Evolutionary conservation across 495 filamentous ascomycete genomes (phyloP), one percentile per base, ranked within the genome.

Genomic region (Trichoderma reesei): DNA sequence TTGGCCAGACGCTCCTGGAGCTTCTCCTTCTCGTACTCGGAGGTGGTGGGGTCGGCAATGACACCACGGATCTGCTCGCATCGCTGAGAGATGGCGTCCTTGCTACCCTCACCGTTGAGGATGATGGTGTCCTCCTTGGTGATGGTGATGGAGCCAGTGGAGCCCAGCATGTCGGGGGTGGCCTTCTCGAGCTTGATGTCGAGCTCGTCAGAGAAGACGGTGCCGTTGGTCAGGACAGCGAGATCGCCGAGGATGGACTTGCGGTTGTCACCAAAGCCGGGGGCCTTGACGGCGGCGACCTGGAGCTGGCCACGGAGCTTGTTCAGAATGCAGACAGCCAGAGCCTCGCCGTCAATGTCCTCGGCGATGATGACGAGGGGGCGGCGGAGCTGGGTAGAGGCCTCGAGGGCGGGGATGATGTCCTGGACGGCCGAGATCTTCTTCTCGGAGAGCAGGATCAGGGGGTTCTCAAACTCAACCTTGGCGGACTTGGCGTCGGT

Each of bases 11-110:
- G 94, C 81, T 98, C 94, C 79, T 98, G 94, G 64, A 98, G 89
- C 86, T 98, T 98, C 87, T 98, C 94, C 83, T 96, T 97, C 85
- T 98, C 94, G 80, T 98, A 98, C 71, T 98, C 95, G 66, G 91
- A 96, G 66, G 94, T 98, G 66, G 83, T 85, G 37, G 94, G 86
- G 81, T 98, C 94, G 67, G 78, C 82, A 86, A 97, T 96, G 78
- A 96, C 91, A 68, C 91, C 92, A 71, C 94, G 93, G 81, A 98
- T 98, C 80, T 98, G 94, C 79, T 98, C 94, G 79, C 93, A 98
- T 72, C 94, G 89, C 81, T 97, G 91, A 67, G 89, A 81, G 72
- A 98, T 94, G 63, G 83, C 77, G 73, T 98, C 94, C 83, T 98
- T 98, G 85, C 80, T 89, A 65, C 94, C 94, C 72, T 98, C 94